Evolutionary conservation across 1,284 basidiomycete species (phyloP).

Genomic region (Schizopora paradoxa): DNA sequence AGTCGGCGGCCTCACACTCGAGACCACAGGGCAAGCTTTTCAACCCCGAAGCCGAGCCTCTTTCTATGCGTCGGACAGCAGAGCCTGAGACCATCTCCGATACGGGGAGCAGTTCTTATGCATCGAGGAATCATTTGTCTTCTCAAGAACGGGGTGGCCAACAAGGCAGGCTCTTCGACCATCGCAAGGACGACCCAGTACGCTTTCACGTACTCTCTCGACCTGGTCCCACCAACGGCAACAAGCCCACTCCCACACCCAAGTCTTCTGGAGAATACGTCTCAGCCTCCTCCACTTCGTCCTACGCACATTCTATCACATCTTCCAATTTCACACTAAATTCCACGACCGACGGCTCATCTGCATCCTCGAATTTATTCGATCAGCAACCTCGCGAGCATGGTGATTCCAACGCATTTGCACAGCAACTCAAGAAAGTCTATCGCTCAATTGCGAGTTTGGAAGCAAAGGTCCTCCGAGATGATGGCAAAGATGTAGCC

Average conservation of each 20-base stretch:
- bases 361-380: constrained; percentile 62
- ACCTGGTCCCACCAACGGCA: constrained; percentile 31
- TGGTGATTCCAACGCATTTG: constrained; percentile 57
- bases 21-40: constrained; percentile 46
- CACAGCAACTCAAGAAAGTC: constrained; percentile 67
- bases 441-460: constrained; percentile 72
- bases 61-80: constrained; percentile 51
- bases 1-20: constrained; percentile 33
- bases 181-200: constrained; percentile 79
- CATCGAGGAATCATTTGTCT: constrained; percentile 33
- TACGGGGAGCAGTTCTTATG: constrained; percentile 44
- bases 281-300: constrained; percentile 72
- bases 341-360: constrained; percentile 70
- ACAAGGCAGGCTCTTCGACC: constrained; percentile 73
- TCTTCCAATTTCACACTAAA: constrained; percentile 74
- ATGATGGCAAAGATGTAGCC: constrained; percentile 46
- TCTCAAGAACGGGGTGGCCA: constrained; percentile 28
- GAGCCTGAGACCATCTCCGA: constrained; percentile 62
- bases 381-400: constrained; percentile 45
- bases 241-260: constrained; percentile 42
- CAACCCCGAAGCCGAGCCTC: constrained; percentile 66
- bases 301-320: constrained; percentile 65
- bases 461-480: constrained; percentile 67
- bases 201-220: constrained; percentile 63
- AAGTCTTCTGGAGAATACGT: constrained; percentile 63